Conservation (phyloP, 345 rosid genomes). For the Capsella bursapastoris region DNA sequence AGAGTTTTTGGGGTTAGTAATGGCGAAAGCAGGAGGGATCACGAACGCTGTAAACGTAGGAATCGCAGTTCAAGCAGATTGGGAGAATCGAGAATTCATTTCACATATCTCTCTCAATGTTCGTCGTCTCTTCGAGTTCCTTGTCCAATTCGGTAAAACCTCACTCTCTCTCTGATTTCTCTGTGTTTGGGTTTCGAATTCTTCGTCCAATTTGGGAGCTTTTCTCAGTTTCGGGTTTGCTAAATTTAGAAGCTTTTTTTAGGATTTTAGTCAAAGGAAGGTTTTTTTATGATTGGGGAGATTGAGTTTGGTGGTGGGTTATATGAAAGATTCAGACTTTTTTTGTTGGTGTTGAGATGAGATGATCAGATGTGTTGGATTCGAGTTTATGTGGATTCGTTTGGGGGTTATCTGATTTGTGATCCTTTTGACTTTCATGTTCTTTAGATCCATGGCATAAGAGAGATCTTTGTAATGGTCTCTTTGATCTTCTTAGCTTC, state of each 20-base stretch:
- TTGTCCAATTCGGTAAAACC: slow-evolving; percentile 79
- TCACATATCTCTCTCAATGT: slow-evolving; percentile 97
- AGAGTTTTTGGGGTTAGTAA: slow-evolving; percentile 32
- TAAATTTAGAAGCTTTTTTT: slow-evolving; percentile 36
- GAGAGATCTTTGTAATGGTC: slow-evolving; percentile 10
- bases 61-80: slow-evolving; percentile 98
- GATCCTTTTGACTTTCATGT: slow-evolving; percentile 20
- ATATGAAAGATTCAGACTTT: slow-evolving; percentile 13
- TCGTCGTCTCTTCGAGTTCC: slow-evolving; percentile 98
- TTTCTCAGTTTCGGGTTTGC: not conserved
- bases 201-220: not conserved
- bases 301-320: slow-evolving; percentile 23
- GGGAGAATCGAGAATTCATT: slow-evolving; percentile 99
- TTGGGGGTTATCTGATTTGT: slow-evolving; percentile 3
- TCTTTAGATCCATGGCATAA: slow-evolving; percentile 21
- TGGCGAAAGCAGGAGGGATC: slow-evolving; percentile 98
- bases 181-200: slow-evolving; percentile 23
- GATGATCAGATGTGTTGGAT: slow-evolving; percentile 2
- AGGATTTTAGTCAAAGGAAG: slow-evolving; percentile 1
- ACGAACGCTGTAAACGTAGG: slow-evolving; percentile 99
- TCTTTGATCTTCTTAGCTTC: not conserved
- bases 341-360: not conserved
- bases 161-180: not conserved
- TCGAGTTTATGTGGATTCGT: slow-evolving; percentile 4
- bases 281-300: slow-evolving; percentile 10